Evolutionary conservation across 768 basidiomycete genomes (phyloP), one percentile per base, ranked within the genome.

Genomic region (Tricholoma hemisulphureum): DNA sequence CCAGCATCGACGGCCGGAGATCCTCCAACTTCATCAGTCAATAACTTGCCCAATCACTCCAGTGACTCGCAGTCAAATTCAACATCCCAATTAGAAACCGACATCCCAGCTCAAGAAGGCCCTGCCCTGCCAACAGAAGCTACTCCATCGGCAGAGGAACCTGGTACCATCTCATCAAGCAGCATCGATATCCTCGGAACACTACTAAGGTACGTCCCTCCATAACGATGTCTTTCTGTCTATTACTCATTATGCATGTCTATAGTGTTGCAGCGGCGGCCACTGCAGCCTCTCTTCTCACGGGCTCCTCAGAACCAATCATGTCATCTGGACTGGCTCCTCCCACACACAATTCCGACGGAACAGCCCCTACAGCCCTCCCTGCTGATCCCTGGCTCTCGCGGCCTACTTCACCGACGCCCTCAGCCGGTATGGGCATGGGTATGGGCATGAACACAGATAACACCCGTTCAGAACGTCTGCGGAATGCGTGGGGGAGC

Each of bases 221-320:
- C n/a, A 24, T 45, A 13, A 10, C 10, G 16, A 61, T 37, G 18
- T 37, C 29, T 52, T 55, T 31, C 50, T 56, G 51, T 59, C 56
- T 48, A 14, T 46, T 53, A 24, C 28, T 51, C 10, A 34, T 26
- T 29, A 41, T 21, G 48, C 39, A 51, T 54, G 7, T 50, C 9
- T 67, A 50, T 60, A 90, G 92, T 63, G 92, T 93, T 29, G 92
- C 92, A 3, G 91, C 92, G n/a, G 89, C 92, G 9, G 92, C 92
- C n/a, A 93, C 91, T 1, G 91, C 92, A 1, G 90, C 89, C 7
- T 93, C 92, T 3, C 79, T 91, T 26, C 78, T 91, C n/a, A 86
- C 87, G 1, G 89, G 89, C 32, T 82, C 85, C 21, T 83, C 85
- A 4, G 83, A 87, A 50, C 80, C 84, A 10, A 81, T 90, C 43